phyloP scores from a whole-genome alignment of 2,329 filamentous ascomycete species.

The Proliferodiscus dingleyae region DNA sequence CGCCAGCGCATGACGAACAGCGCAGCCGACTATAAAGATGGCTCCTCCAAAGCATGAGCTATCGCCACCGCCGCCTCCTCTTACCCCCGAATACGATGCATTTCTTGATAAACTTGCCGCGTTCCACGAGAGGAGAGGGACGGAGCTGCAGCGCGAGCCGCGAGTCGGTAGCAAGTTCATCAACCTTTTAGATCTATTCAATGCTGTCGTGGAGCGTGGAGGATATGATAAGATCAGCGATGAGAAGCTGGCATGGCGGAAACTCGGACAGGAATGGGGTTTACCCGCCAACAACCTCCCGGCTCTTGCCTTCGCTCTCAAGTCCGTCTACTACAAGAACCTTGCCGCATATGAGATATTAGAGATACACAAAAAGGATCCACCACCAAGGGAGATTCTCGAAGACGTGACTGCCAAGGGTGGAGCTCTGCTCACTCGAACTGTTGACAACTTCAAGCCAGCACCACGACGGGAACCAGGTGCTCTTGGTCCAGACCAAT shows the following conservation, averaged over 20 bases:
- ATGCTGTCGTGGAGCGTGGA: conserved; percentile 68
- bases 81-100: conserved; percentile 67
- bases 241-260: conserved; percentile 82
- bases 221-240: conserved; percentile 82
- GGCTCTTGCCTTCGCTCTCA: conserved; percentile 80
- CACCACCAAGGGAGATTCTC: conserved; percentile 81
- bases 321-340: conserved; percentile 86
- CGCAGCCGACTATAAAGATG: conserved; percentile 15
- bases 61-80: conserved; percentile 23
- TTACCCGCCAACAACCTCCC: conserved; percentile 70
- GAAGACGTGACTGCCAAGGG: conserved; percentile 76
- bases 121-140: conserved; percentile 77
- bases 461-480: conserved; percentile 38
- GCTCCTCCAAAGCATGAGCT: conserved; percentile 20
- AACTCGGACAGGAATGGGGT: conserved; percentile 68
- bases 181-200: conserved; percentile 74
- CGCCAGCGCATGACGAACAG: conserved; percentile 2
- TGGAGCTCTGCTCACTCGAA: conserved; percentile 71
- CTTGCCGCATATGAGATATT: conserved; percentile 83
- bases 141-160: conserved; percentile 71
- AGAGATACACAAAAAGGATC: conserved; percentile 70
- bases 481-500: conserved; percentile 48
- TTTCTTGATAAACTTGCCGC: conserved; percentile 69
- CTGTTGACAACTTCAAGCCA: conserved; percentile 67
- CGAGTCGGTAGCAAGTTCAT: conserved; percentile 74